Evolutionary conservation across 441 rosid species (phyloP).

Genomic region (Macaranga tanarius): DNA sequence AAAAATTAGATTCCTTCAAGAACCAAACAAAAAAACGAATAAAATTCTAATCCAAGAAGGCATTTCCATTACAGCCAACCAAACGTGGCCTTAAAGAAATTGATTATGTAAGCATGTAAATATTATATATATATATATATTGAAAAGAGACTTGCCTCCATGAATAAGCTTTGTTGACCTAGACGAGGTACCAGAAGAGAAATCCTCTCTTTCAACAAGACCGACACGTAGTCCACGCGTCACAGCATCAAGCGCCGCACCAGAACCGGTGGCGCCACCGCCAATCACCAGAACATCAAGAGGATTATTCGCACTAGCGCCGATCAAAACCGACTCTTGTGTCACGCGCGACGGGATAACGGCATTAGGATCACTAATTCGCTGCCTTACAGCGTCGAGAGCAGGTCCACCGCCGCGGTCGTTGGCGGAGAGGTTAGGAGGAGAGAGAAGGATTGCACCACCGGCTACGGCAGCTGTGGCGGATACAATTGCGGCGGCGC

Average conservation of each 20-base stretch:
- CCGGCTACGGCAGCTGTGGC: conserved; percentile 55
- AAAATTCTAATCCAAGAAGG: no score
- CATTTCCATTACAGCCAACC: no score
- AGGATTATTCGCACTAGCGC: conserved; percentile 52
- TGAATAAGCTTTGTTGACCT: conserved; percentile 95
- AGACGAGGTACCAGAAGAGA: conserved; percentile 92
- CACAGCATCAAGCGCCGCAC: conserved; percentile 86
- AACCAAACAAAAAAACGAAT: no score
- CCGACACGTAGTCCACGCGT: conserved; percentile 92
- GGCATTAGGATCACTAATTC: conserved; percentile 51
- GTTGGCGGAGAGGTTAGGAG: conserved; percentile 51
- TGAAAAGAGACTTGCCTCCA: conserved; percentile 51
- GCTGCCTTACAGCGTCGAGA: conserved; percentile 47
- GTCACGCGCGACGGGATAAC: conserved; percentile 61
- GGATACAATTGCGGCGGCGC: conserved; percentile 44
- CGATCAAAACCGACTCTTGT: conserved; percentile 65
- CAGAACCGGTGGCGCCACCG: conserved; percentile 95
- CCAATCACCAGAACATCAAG: conserved; percentile 88
- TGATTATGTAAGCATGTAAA: neutral
- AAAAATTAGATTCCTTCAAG: no score
- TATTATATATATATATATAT: neutral
- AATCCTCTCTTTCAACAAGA: conserved; percentile 90
- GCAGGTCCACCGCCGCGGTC: conserved; percentile 48
- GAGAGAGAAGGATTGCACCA: conserved; percentile 34
- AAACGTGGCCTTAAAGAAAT: no score